Conservation (phyloP, 495 filamentous ascomycete genomes). For the Aspergillus biplanus region DNA sequence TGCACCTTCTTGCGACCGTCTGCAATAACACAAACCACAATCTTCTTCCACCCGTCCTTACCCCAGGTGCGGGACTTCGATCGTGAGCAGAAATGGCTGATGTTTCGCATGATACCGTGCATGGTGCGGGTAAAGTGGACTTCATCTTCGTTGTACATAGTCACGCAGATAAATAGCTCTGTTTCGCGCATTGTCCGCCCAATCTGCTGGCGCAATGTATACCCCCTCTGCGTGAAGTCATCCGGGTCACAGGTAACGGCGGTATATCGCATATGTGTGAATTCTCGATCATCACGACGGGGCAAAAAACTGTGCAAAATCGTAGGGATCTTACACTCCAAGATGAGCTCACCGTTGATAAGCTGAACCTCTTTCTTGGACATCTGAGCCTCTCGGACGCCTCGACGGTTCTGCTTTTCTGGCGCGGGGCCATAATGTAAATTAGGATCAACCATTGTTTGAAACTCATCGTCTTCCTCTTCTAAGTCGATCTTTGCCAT, state of each 20-base stretch:
- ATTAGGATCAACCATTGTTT: slow-evolving; percentile 45
- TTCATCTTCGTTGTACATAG: slow-evolving; percentile 99
- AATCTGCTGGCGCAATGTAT: slow-evolving; percentile 95
- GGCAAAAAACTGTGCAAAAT: slow-evolving; percentile 96
- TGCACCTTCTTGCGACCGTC: slow-evolving; percentile 95
- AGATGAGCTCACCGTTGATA: slow-evolving; percentile 94
- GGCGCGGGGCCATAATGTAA: slow-evolving; percentile 87
- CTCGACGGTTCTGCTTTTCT: slow-evolving; percentile 80
- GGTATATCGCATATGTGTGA: slow-evolving; percentile 99
- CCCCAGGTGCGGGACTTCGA: slow-evolving; percentile 95
- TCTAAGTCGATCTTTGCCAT: slow-evolving; percentile 49
- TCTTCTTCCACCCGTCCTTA: slow-evolving; percentile 98
- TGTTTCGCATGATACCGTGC: slow-evolving; percentile 99
- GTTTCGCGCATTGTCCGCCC: slow-evolving; percentile 85
- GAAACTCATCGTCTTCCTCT: slow-evolving; percentile 47
- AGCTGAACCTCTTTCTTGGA: slow-evolving; percentile 91
- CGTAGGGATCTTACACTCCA: slow-evolving; percentile 98
- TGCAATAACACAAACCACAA: slow-evolving; percentile 94
- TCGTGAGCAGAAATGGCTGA: slow-evolving; percentile 91
- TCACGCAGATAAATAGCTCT: slow-evolving; percentile 97
- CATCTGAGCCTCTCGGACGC: slow-evolving; percentile 83
- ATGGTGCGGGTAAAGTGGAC: slow-evolving; percentile 95
- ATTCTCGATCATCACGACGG: slow-evolving; percentile 88
- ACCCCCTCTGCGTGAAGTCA: slow-evolving; percentile 84
- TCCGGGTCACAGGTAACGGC: slow-evolving; percentile 99